Evolutionary conservation across 2,329 filamentous ascomycete genomes (phyloP).

Genomic region (Claviceps sp.): DNA sequence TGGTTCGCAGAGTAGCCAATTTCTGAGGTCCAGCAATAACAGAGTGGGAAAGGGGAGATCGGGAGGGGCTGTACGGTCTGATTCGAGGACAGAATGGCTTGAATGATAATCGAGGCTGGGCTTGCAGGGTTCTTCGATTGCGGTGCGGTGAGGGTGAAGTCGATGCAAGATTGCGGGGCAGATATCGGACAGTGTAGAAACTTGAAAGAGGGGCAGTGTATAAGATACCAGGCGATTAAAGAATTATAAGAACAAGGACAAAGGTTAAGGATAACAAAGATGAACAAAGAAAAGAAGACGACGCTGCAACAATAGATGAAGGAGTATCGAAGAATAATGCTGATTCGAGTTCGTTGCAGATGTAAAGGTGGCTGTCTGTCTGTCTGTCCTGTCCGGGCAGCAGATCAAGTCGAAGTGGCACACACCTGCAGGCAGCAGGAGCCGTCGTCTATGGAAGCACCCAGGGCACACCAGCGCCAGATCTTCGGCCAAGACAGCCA

Average conservation of each 20-base stretch:
- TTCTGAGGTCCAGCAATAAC: neutral
- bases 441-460: too few relatives aligned
- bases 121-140: neutral
- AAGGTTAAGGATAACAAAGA: neutral
- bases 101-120: neutral
- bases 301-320: neutral
- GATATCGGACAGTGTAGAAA: neutral
- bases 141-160: neutral
- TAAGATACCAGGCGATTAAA: neutral
- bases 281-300: neutral
- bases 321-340: neutral
- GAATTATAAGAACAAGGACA: neutral
- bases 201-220: neutral
- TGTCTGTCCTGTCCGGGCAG: neutral
- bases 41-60: neutral
- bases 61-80: too few relatives aligned
- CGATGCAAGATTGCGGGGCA: constrained; percentile 1
- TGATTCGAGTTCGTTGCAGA: neutral
- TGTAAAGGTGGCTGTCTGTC: neutral
- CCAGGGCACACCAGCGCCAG: too few relatives aligned
- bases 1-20: neutral
- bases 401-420: neutral
- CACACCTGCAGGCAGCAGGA: neutral
- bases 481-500: too few relatives aligned
- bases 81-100: constrained; percentile 2